Conservation (phyloP, 2,329 filamentous ascomycete genomes). For the Neodidymelliopsis sp. region DNA sequence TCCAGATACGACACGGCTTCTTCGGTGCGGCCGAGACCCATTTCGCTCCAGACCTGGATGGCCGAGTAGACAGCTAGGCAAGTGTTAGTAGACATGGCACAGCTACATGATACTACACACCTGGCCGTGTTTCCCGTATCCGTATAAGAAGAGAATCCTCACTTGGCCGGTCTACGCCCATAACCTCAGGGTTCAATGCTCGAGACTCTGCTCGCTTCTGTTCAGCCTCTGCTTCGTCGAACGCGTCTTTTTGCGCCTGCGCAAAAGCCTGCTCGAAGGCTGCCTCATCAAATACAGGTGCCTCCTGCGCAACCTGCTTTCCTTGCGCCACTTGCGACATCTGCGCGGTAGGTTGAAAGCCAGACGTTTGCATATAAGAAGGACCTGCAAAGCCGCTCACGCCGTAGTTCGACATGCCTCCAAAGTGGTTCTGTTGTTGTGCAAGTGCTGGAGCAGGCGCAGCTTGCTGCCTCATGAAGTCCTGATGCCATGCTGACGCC, state of each 20-base stretch:
- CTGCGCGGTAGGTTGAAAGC: slow-evolving; percentile 27
- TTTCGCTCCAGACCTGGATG: slow-evolving; percentile 44
- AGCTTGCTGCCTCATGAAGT: slow-evolving; percentile 60
- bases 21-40: slow-evolving; percentile 36
- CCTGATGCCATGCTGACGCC: slow-evolving; percentile 64
- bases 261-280: slow-evolving; percentile 65
- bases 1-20: slow-evolving; percentile 38
- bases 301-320: slow-evolving; percentile 45
- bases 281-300: slow-evolving; percentile 60
- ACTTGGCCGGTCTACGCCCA: slow-evolving; percentile 31
- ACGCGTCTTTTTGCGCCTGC: slow-evolving; percentile 53
- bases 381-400: slow-evolving; percentile 38
- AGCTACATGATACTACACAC: slow-evolving; percentile 35
- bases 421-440: slow-evolving; percentile 37
- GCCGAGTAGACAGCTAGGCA: slow-evolving; percentile 41
- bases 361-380: slow-evolving; percentile 34
- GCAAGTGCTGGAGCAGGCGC: slow-evolving; percentile 40
- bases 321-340: slow-evolving; percentile 40
- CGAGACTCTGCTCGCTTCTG: slow-evolving; percentile 22
- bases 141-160: slow-evolving; percentile 43
- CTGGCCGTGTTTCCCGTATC: slow-evolving; percentile 44
- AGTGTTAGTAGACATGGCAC: slow-evolving; percentile 24
- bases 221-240: slow-evolving; percentile 31
- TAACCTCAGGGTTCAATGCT: slow-evolving; percentile 24
- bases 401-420: slow-evolving; percentile 36